Evolutionary conservation across 2,329 filamentous ascomycete species (phyloP), one percentile per base, ranked within the genome.

Genomic region (Sordariomycetes sp.): DNA sequence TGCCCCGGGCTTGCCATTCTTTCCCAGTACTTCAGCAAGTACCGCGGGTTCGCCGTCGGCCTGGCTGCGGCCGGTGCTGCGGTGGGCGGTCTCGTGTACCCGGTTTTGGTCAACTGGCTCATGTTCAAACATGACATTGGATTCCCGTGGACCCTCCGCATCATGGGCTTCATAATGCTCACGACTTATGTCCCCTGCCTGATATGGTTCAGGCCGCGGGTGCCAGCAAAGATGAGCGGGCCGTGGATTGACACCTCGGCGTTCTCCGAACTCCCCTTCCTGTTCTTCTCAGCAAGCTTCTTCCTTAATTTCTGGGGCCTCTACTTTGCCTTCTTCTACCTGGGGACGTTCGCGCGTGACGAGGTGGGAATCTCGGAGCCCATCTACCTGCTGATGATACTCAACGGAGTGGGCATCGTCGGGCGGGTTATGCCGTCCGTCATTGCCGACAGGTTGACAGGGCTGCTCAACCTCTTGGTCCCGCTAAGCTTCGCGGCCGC

Each of bases 21-120:
- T 13, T 77, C 82, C 0, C 78, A 81, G n/a, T 85, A 85, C 60
- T 86, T 86, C 63, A 72, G 73, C 39, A 73, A 71, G 48, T 75
- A 72, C 57, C 73, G 79, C 58, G 76, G 75, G 0, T 66, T 86
- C 3, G 81, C 79, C 5, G 77, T 84, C 48, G 82, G 83, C 1
- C 64, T 85, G 1, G 76, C 79, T 2, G 80, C 81, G 1, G 76
- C 76, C 0, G 82, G 82, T 1, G 78, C 77, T 53, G 78, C 76
- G 3, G 69, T 80, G 2, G 79, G 79, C 0, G 78, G 78, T 3
- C 70, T 81, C 2, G 66, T 82, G 2, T 81, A 80, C 57, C 79
- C 80, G 0, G 72, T 65, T 2, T 62, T 79, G 22, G 67, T 78
- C 35, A 68, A 71, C 62, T 63, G 65, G 64, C 58, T 70, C 1